Evolutionary conservation across 805 yeast species (phyloP), one percentile per base, ranked within the genome.

Genomic region (Saccharomyces eubayanus): DNA sequence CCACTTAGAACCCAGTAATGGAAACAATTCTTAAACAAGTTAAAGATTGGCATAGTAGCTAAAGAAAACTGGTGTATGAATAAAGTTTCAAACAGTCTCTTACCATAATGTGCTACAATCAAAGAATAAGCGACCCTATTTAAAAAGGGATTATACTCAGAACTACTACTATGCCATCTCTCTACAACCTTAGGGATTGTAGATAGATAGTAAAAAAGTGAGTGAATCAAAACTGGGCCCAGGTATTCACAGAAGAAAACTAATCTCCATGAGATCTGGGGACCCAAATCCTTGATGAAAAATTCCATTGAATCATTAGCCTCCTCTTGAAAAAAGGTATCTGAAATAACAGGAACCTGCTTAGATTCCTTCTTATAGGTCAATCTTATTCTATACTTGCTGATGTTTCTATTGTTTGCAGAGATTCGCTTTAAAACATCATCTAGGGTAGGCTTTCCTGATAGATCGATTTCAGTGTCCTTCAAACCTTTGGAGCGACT

Each of bases 1-100:
- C 98, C 97, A 52, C 90, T 85, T 59, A 92, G 74, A n/a, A 88
- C 69, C 97, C 97, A 92, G 73, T 94, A 94, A 70, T 94, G 97
- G 59, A 80, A 75, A 43, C 90, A 84, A 74, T 94, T 94, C 73
- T 91, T 89, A 78, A 92, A 87, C 55, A 94, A 72, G 71, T 89
- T 87, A 68, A 82, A 79, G 46, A 87, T 63, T 3, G 99, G 99
- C 99, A 94, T 94, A 12, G 99, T 94, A 28, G 89, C 83, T 55
- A 83, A 76, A 24, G 97, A 87, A 67, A 94, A 94, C 57, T 79
- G 77, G 72, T 94, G 99, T 51, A 94, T 84, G 65, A 82, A 84
- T 27, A 86, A 59, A 8, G 97, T 89, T 72, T 94, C 99, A 59
- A 79, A 78, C 70, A 90, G 97, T 68, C 99, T 83, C 74, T 94